Base-by-base conservation (phyloP, 2,329 filamentous ascomycete species). In the Venturia asperata region DNA sequence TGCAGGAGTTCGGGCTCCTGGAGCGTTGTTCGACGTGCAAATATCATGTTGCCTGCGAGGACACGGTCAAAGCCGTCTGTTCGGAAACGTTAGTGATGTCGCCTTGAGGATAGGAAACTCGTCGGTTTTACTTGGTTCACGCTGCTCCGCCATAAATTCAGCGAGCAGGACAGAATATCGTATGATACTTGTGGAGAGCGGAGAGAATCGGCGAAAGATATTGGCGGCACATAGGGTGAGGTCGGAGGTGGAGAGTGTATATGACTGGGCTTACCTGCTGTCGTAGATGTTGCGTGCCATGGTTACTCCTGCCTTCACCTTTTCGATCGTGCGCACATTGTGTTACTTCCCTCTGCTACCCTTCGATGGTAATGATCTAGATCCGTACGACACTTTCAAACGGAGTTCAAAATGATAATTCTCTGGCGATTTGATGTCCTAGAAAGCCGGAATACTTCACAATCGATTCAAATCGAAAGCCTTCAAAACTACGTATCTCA, bases 1-100 rank as follows among this genome's bases (percentile, higher is more conserved):
- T 83, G 78, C 78, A 93, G 91, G 78, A 91, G 87, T 19, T 85
- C 80, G 1, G 90, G 88, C 68, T 92, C 85, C 70, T 86, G 81
- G 68, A 85, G 80, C 62, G 81, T 76, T 69, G 86, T 87, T 70
- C 87, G 84, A 66, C 82, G 79, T 45, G 87, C 86, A 87, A 88
- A 92, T 69, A 85, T 81, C 69, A 85, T 83, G 78, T 92, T 92
- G 70, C 83, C 85, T 76, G 82, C 82, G 70, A 92, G 76, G 67
- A 86, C 85, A 71, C 83, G 82, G 69, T 82, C 77, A 71, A 87
- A 87, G 67, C 80, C 77, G 76, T 88, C 85, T 79, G 19, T 24
- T 5, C 1, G 17, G 19, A 27, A 17, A 34, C 1, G 27, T 55
- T 55, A 55, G 49, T 34, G 15, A 27, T 30, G 6, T 21, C n/a